Evolutionary conservation across 108 stramenopile genomes (phyloP).

Genomic region (Schizochytrium sp.): DNA sequence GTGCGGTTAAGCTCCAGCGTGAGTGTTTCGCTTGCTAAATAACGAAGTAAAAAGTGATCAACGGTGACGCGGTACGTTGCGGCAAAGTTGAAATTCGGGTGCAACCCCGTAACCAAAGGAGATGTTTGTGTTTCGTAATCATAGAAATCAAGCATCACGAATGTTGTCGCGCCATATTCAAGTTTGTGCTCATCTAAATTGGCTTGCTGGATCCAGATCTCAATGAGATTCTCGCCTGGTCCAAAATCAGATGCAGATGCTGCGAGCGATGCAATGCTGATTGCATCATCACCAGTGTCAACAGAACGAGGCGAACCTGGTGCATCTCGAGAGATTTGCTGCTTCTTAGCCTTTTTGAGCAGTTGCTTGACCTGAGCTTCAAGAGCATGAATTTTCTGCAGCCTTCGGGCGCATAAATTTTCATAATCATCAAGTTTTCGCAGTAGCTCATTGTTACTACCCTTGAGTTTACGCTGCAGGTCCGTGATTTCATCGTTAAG

Average conservation of each 20-base stretch:
- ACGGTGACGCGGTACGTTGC: slow-evolving; percentile 78
- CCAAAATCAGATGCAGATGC: slow-evolving; percentile 61
- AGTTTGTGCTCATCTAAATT: slow-evolving; percentile 69
- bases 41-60: slow-evolving; percentile 80
- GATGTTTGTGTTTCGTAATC: slow-evolving; percentile 81
- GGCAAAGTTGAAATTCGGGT: slow-evolving; percentile 78
- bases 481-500: slow-evolving; percentile 78
- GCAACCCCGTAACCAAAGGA: slow-evolving; percentile 69
- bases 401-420: slow-evolving; percentile 67
- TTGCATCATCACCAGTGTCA: slow-evolving; percentile 66
- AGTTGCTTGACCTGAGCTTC: slow-evolving; percentile 75
- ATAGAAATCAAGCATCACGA: slow-evolving; percentile 79
- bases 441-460: slow-evolving; percentile 68
- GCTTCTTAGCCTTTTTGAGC: slow-evolving; percentile 34
- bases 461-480: slow-evolving; percentile 45
- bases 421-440: slow-evolving; percentile 73
- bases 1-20: slow-evolving; percentile 77
- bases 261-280: slow-evolving; percentile 16
- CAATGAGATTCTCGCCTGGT: slow-evolving; percentile 79
- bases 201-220: slow-evolving; percentile 77
- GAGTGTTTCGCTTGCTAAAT: slow-evolving; percentile 73
- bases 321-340: slow-evolving; percentile 25
- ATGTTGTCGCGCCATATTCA: slow-evolving; percentile 68
- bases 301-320: slow-evolving; percentile 5
- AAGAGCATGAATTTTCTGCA: slow-evolving; percentile 70